Base-by-base conservation (phyloP, 768 basidiomycete genomes). In the Xerocomellus amylosporus region DNA sequence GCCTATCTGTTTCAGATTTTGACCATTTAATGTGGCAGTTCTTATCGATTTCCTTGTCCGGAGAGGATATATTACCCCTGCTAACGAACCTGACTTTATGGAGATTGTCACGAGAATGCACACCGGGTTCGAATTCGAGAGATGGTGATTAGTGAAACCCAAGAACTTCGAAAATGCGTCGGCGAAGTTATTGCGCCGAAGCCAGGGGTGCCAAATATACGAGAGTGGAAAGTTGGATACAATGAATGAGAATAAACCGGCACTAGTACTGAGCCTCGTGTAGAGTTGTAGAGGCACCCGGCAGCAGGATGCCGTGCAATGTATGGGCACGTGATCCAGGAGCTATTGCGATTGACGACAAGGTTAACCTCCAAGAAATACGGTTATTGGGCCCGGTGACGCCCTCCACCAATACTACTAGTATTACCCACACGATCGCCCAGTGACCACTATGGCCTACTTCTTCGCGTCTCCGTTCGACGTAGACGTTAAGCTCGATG, bases 381-480 rank as follows among this genome's bases (percentile, higher is more conserved):
- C 17, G 5, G 20, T 33, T 30, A 22, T 26, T 17, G 33, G 20
- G 46, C 28, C n/a, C 13, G 14, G 28, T 39, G 40, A 53, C 51
- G 13, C 47, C 62, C 36, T 42, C 24, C 9, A 9, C 44, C 52
- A 42, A 56, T 42, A 51, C 36, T 6, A 30, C 30, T 30, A 28
- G 26, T 17, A 40, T 46, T 43, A 46, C 10, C 38, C 17, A 30
- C 30, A 45, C 45, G 36, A 26, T 10, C 8, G 36, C 42, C 20
- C 22, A 38, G 39, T 17, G 28, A 37, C 49, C n/a, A 36, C 9
- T 26, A 66, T 94, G 43, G 86, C 89, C 3, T 95, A 90, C 73
- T 96, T 97, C 79, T 97, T 97, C 69, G 81, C 86, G 44, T 88
- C 88, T 8, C 90, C 93, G 2, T 84, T 98, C 56, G 95, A 98